Conservation (phyloP, 371 early-diverging fungal genomes). For the Actinomucor elegans region DNA sequence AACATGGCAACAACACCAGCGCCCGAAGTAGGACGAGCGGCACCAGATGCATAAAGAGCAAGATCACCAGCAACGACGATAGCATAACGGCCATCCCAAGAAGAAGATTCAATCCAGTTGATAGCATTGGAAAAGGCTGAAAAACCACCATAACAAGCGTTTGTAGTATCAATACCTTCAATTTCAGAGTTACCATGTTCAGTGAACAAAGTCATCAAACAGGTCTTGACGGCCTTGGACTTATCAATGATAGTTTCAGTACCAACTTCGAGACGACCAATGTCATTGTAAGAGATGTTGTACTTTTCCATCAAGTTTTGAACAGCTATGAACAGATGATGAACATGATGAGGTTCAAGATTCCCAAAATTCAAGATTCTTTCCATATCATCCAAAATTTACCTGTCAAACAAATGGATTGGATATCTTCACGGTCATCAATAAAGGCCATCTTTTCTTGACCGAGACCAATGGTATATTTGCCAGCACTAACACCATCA, state of each 20-base stretch:
- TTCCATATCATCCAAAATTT: slow-evolving; percentile 18
- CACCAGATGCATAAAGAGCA: slow-evolving; percentile 92
- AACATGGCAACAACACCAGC: slow-evolving; percentile 94
- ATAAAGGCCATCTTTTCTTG: slow-evolving; percentile 94
- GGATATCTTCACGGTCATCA: slow-evolving; percentile 96
- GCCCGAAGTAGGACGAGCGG: slow-evolving; percentile 95
- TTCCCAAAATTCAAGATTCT: too few relatives aligned
- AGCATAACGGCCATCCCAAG: slow-evolving; percentile 91
- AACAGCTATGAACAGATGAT: slow-evolving; percentile 62
- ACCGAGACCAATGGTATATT: slow-evolving; percentile 97
- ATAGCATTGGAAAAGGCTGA: slow-evolving; percentile 94
- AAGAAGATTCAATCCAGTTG: slow-evolving; percentile 93
- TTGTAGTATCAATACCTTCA: slow-evolving; percentile 96
- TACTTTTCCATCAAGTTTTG: slow-evolving; percentile 90
- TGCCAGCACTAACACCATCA: slow-evolving; percentile 93
- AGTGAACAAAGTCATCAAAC: slow-evolving; percentile 92
- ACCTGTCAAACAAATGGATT: slow-evolving; percentile 91
- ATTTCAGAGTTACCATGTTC: slow-evolving; percentile 91
- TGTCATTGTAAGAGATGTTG: slow-evolving; percentile 77
- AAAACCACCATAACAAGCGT: slow-evolving; percentile 99
- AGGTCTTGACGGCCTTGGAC: slow-evolving; percentile 96
- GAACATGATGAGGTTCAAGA: slow-evolving; percentile 12
- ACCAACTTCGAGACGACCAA: slow-evolving; percentile 97
- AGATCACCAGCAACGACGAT: slow-evolving; percentile 97
- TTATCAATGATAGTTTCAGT: slow-evolving; percentile 99